Evolutionary conservation across 116 monocot species (phyloP).

Genomic region (Cymodocea nodosa): DNA sequence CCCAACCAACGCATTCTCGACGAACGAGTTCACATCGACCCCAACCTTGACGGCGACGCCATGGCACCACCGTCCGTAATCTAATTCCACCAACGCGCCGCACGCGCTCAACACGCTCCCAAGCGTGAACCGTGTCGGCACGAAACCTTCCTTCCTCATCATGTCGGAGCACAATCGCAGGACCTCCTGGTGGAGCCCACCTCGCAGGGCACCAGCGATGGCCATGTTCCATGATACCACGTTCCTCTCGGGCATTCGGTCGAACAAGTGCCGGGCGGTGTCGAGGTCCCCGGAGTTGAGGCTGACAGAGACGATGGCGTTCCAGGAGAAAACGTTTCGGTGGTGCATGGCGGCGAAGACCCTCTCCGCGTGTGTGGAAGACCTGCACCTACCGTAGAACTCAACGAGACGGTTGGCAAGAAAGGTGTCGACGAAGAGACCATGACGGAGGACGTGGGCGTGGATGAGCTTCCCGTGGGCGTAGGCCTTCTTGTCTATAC

Average conservation of each 20-base stretch:
- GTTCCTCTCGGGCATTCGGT: conserved; percentile 59
- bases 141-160: conserved; percentile 45
- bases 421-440: conserved; percentile 55
- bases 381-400: conserved; percentile 40
- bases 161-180: conserved; percentile 34
- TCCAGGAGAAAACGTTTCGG: conserved; percentile 69
- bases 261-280: conserved; percentile 39
- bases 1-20: conserved; percentile 65
- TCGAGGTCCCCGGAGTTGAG: conserved; percentile 31
- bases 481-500: conserved; percentile 27
- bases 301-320: conserved; percentile 37
- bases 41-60: conserved; percentile 51
- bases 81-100: conserved; percentile 24
- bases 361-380: conserved; percentile 14
- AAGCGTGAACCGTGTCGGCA: conserved; percentile 63
- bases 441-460: conserved; percentile 30
- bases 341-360: conserved; percentile 36
- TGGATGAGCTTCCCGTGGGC: conserved; percentile 42
- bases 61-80: conserved; percentile 47
- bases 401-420: conserved; percentile 76
- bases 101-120: conserved; percentile 67
- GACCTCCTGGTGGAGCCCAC: conserved; percentile 22
- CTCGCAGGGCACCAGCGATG: conserved; percentile 27
- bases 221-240: conserved; percentile 84
- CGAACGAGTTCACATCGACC: conserved; percentile 37